phyloP scores from a whole-genome alignment of 139 green algal species.

The Coelastrella sp. region DNA sequence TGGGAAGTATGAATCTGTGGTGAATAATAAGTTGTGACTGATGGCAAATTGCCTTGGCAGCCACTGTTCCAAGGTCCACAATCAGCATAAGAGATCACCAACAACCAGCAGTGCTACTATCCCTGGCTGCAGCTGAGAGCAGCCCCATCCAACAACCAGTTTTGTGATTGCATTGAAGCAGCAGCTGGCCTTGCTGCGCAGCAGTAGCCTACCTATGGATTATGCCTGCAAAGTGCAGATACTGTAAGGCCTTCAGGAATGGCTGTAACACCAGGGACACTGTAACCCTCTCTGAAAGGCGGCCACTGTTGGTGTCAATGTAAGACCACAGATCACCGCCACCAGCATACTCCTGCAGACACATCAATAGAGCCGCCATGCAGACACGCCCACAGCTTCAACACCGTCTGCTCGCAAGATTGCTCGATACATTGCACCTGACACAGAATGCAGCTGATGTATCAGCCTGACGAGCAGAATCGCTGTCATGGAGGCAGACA shows the following conservation, averaged over 20 bases:
- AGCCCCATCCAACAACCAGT: no score
- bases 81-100: no score
- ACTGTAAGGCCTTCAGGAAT: conserved; percentile 61
- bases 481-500: background rate
- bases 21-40: no score
- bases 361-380: background rate
- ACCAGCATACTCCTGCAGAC: conserved; percentile 49
- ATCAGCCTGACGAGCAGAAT: background rate
- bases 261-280: conserved; percentile 51
- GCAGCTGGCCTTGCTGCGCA: background rate
- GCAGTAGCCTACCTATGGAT: conserved; percentile 52
- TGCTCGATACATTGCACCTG: background rate
- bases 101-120: no score
- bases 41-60: no score
- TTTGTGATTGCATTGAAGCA: background rate
- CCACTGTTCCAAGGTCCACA: no score
- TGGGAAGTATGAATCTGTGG: no score
- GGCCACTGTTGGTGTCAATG: conserved; percentile 45
- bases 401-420: background rate
- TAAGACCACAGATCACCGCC: conserved; percentile 53
- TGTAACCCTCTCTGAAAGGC: conserved; percentile 42
- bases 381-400: no score
- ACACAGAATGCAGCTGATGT: background rate
- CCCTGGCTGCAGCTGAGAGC: no score
- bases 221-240: conserved; percentile 67